A percentile compares a stretch with the other conserved stretches of the same genome.
Evolutionary conservation across 176 grass and related monocot genomes (phyloP).

Genomic region (Triticum turgidum): DNA sequence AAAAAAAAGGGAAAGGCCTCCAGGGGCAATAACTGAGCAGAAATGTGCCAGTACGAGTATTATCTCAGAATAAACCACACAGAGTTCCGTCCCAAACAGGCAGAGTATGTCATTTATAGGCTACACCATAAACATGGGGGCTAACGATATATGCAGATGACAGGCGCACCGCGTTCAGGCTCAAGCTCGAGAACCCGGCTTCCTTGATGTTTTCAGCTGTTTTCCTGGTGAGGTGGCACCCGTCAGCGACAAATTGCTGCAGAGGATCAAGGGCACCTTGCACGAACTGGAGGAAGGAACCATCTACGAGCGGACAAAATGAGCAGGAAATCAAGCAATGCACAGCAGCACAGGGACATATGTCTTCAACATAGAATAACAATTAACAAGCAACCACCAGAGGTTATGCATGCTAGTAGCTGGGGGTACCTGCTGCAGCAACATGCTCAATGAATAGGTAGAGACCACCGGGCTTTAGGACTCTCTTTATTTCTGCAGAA

Average conservation of each 20-base stretch:
- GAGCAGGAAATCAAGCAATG: background rate
- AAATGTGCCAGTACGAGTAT: too few relatives aligned
- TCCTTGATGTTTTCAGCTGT: constrained; percentile 57
- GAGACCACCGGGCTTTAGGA: constrained; percentile 74
- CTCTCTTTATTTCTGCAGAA: constrained; percentile 71
- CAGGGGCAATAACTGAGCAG: background rate
- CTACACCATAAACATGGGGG: constrained; percentile 81
- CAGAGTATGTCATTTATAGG: constrained; percentile 55
- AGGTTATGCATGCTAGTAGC: background rate
- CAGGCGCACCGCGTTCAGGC: constrained; percentile 41
- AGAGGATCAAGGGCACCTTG: constrained; percentile 72
- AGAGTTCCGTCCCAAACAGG: too few relatives aligned
- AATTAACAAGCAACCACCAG: background rate
- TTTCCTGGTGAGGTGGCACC: constrained; percentile 77
- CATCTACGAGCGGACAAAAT: constrained; percentile 37
- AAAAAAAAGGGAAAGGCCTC: background rate
- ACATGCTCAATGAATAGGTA: constrained; percentile 92
- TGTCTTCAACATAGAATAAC: background rate
- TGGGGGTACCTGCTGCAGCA: constrained; percentile 56
- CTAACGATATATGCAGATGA: constrained; percentile 51
- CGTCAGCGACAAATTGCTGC: constrained; percentile 64
- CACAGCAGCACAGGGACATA: background rate
- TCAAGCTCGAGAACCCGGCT: constrained; percentile 57
- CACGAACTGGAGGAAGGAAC: constrained; percentile 54
- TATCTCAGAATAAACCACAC: background rate